Evolutionary conservation across 371 early-diverging fungal genomes (phyloP).

Genomic region (Lichtheimia corymbifera): DNA sequence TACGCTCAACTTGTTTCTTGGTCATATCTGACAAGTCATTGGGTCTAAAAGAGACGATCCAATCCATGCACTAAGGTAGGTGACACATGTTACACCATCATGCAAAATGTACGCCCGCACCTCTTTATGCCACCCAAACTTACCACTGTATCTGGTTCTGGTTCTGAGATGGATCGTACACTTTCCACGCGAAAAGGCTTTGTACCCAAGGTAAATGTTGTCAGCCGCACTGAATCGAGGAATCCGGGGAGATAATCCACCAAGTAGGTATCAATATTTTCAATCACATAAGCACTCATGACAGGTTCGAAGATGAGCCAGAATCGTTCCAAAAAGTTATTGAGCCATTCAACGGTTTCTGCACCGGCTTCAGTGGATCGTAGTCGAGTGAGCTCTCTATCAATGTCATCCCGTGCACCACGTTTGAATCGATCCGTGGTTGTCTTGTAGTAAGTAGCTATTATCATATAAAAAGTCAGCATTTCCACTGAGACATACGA

Average conservation of each 20-base stretch:
- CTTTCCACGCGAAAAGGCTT: slow-evolving; percentile 92
- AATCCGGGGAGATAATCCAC: slow-evolving; percentile 85
- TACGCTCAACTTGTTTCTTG: slow-evolving; percentile 59
- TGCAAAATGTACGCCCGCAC: not conserved
- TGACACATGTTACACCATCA: not conserved
- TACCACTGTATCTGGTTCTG: slow-evolving; percentile 83
- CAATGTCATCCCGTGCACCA: slow-evolving; percentile 71
- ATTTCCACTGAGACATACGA: not conserved
- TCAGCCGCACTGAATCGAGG: slow-evolving; percentile 88
- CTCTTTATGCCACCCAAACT: slow-evolving; percentile 2
- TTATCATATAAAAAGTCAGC: not conserved
- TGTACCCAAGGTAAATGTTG: slow-evolving; percentile 97
- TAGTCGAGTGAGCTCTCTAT: slow-evolving; percentile 57
- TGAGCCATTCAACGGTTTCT: slow-evolving; percentile 98
- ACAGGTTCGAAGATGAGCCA: slow-evolving; percentile 97
- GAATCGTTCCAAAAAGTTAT: slow-evolving; percentile 84
- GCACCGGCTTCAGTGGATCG: slow-evolving; percentile 51
- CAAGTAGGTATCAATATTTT: slow-evolving; percentile 74
- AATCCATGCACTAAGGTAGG: slow-evolving; percentile 82
- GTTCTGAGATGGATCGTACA: slow-evolving; percentile 75
- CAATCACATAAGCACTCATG: slow-evolving; percentile 78
- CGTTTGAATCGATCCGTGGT: slow-evolving; percentile 66
- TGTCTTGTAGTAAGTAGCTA: slow-evolving; percentile 72
- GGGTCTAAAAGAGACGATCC: slow-evolving; percentile 85
- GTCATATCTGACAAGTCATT: slow-evolving; percentile 76